A percentile compares a stretch with the other conserved stretches of the same genome.
phyloP scores from a whole-genome alignment of 768 basidiomycete species.

The Rhodotorula babjevae region DNA sequence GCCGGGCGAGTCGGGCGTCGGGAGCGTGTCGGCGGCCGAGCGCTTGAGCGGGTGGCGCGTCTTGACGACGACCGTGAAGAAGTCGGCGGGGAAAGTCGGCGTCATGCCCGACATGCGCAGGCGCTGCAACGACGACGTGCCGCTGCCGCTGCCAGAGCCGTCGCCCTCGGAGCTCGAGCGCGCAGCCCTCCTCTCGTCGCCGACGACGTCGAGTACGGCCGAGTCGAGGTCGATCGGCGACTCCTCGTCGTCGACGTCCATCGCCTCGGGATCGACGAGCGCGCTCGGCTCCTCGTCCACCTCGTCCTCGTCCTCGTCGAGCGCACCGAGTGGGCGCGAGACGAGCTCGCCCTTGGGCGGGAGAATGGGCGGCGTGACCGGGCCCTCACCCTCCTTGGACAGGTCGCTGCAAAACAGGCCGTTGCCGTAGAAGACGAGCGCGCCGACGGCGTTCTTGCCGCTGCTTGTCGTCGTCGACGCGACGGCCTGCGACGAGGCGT shows the following conservation, averaged over 20 bases:
- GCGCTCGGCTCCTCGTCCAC: not conserved
- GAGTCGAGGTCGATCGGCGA: no score
- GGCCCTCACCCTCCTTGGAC: slow-evolving; percentile 7
- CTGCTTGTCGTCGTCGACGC: no score
- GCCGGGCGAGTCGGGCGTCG: not conserved
- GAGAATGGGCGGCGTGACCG: not conserved
- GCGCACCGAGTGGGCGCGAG: not conserved
- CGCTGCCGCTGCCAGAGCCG: not conserved
- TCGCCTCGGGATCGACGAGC: not conserved
- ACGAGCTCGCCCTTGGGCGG: not conserved
- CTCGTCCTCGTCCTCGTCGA: not conserved
- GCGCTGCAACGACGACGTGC: slow-evolving; percentile 2
- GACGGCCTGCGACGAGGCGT: not conserved
- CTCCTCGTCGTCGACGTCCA: not conserved
- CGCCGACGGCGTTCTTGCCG: not conserved
- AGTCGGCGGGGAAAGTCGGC: slow-evolving; percentile 13
- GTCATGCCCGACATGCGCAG: slow-evolving; percentile 32
- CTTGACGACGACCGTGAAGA: slow-evolving; percentile 30
- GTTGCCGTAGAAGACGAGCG: slow-evolving; percentile 33
- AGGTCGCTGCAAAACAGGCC: slow-evolving; percentile 32
- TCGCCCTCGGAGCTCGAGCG: not conserved
- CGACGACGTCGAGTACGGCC: not conserved
- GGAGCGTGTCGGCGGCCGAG: not conserved
- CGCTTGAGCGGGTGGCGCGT: slow-evolving; percentile 5
- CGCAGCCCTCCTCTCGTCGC: not conserved